Evolutionary conservation across 768 basidiomycete species (phyloP).

Genomic region (Serpula lacrymans): DNA sequence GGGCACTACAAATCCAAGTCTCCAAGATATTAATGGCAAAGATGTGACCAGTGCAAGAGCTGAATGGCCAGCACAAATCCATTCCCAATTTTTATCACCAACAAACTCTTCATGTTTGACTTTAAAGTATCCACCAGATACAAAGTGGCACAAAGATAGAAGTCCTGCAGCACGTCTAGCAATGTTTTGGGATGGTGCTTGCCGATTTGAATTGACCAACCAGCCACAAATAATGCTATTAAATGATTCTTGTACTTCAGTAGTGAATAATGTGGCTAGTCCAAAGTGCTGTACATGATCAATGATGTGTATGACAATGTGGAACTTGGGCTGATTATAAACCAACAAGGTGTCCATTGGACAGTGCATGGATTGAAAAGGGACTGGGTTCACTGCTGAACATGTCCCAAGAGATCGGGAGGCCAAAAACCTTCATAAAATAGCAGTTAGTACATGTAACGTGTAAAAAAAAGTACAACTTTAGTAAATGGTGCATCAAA

Average conservation of each 20-base stretch:
- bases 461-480: not conserved
- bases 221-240: slow-evolving; percentile 30
- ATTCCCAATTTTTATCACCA: slow-evolving; percentile 18
- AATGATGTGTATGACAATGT: slow-evolving; percentile 36
- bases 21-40: too few species aligned
- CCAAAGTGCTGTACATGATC: slow-evolving; percentile 37
- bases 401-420: not conserved
- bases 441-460: not conserved
- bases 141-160: slow-evolving; percentile 22
- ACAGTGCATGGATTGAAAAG: slow-evolving; percentile 15
- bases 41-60: too few species aligned
- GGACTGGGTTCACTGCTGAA: not conserved
- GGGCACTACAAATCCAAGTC: too few species aligned
- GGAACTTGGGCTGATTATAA: slow-evolving; percentile 45
- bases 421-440: not conserved
- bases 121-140: slow-evolving; percentile 20
- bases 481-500: not conserved
- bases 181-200: slow-evolving; percentile 32
- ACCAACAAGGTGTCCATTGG: slow-evolving; percentile 28
- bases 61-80: too few species aligned
- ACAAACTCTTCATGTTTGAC: slow-evolving; percentile 18
- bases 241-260: slow-evolving; percentile 41
- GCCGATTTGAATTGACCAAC: slow-evolving; percentile 32
- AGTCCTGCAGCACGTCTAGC: slow-evolving; percentile 20
- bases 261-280: slow-evolving; percentile 41